A percentile compares a stretch with the other conserved stretches of the same genome.
Conservation (phyloP, 176 grass and related monocot genomes). For the Dactylis glomerata region DNA sequence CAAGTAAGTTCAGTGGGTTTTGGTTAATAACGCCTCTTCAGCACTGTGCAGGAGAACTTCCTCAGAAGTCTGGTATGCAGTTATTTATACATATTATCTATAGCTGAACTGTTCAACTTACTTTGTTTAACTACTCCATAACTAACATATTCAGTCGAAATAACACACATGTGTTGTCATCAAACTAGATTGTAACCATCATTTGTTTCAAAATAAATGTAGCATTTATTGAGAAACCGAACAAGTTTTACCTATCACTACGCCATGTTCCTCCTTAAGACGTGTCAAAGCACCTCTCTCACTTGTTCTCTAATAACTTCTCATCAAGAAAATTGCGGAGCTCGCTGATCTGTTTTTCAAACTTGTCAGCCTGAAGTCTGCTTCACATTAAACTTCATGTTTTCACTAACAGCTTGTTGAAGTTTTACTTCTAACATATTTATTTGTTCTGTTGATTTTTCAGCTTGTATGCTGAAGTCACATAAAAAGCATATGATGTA, state of each 20-base stretch:
- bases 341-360: slow-evolving; percentile 68
- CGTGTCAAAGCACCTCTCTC: slow-evolving; percentile 51
- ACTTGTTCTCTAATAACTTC: slow-evolving; percentile 71
- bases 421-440: slow-evolving; percentile 74
- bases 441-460: slow-evolving; percentile 79
- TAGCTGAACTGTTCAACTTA: slow-evolving; percentile 8
- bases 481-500: neutral
- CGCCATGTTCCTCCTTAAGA: slow-evolving; percentile 69
- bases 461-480: slow-evolving; percentile 68
- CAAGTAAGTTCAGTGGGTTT: neutral
- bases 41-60: neutral
- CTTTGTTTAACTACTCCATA: slow-evolving; percentile 22
- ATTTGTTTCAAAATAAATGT: slow-evolving; percentile 25
- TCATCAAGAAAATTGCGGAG: slow-evolving; percentile 56
- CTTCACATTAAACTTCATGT: slow-evolving; percentile 81
- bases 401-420: slow-evolving; percentile 83
- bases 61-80: neutral
- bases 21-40: neutral
- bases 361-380: slow-evolving; percentile 61
- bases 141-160: slow-evolving; percentile 13
- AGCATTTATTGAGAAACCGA: slow-evolving; percentile 25
- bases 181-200: slow-evolving; percentile 2
- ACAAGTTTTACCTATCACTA: slow-evolving; percentile 47
- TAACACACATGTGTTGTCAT: neutral
- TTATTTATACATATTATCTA: neutral